Evolutionary conservation across 2,329 filamentous ascomycete genomes (phyloP).

Genomic region (Sporothrix curviconia): DNA sequence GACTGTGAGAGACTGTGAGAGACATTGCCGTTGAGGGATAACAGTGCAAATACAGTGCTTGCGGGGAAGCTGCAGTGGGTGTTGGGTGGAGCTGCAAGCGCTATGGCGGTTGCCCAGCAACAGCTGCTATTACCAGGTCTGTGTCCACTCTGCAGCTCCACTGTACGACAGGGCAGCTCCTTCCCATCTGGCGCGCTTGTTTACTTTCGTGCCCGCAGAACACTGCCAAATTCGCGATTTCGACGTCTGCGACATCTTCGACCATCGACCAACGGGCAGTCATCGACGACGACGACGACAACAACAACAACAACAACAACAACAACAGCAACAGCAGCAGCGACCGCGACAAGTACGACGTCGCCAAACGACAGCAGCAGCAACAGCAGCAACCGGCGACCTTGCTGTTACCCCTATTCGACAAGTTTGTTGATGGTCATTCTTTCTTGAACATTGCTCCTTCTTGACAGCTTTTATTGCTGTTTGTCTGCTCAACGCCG

Average conservation of each 20-base stretch:
- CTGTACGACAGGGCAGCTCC: slow-evolving; percentile 5
- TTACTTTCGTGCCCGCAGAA: not conserved
- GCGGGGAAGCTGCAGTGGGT: too few relatives aligned
- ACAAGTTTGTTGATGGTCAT: not conserved
- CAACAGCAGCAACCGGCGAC: not conserved
- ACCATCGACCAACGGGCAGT: not conserved
- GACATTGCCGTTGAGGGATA: not conserved
- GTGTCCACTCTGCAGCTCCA: too few relatives aligned
- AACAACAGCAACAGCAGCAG: not conserved
- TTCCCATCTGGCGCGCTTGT: slow-evolving; percentile 1
- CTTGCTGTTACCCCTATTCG: not conserved
- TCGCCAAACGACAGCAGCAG: not conserved
- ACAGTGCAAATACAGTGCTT: not conserved
- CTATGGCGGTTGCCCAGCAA: slow-evolving; percentile 15
- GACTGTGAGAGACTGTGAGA: too few relatives aligned
- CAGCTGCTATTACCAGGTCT: slow-evolving; percentile 10
- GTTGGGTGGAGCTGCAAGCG: slow-evolving; percentile 4
- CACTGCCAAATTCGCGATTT: not conserved
- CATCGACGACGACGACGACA: too few relatives aligned
- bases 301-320: not conserved
- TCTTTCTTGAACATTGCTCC: not conserved
- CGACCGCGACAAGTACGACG: slow-evolving; percentile 2
- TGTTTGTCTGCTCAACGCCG: not conserved
- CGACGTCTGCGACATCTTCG: not conserved
- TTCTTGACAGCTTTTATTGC: not conserved